A percentile compares a stretch with the other conserved stretches of the same genome.
phyloP scores from a whole-genome alignment of 495 filamentous ascomycete species.

The Cryomyces minteri region DNA sequence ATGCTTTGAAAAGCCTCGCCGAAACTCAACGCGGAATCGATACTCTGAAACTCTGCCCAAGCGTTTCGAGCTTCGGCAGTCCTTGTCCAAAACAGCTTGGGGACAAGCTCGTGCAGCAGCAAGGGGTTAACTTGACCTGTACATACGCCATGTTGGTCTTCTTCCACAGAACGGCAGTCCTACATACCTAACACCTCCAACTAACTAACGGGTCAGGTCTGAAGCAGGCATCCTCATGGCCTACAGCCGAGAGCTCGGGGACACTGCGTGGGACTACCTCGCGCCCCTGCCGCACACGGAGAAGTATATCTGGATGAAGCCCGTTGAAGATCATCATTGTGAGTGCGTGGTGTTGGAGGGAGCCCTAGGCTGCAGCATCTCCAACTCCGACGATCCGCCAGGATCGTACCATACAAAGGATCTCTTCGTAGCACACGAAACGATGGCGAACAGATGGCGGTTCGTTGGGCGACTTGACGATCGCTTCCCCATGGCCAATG shows the following conservation, averaged over 20 bases:
- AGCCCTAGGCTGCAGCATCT: neutral
- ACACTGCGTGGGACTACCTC: neutral
- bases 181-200: neutral
- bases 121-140: neutral
- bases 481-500: neutral
- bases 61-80: neutral
- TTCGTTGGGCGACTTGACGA: neutral
- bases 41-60: neutral
- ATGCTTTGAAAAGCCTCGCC: neutral
- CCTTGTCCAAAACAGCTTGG: neutral
- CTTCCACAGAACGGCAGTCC: neutral
- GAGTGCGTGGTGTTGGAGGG: neutral
- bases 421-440: neutral
- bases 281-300: neutral
- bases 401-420: neutral
- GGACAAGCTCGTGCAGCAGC: neutral
- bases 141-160: neutral
- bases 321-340: neutral
- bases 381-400: neutral
- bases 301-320: neutral
- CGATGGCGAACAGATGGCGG: neutral
- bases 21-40: neutral
- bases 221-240: neutral
- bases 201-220: neutral
- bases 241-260: neutral